Base-by-base conservation (phyloP, 805 yeast genomes). In the Pichia nakasei region DNA sequence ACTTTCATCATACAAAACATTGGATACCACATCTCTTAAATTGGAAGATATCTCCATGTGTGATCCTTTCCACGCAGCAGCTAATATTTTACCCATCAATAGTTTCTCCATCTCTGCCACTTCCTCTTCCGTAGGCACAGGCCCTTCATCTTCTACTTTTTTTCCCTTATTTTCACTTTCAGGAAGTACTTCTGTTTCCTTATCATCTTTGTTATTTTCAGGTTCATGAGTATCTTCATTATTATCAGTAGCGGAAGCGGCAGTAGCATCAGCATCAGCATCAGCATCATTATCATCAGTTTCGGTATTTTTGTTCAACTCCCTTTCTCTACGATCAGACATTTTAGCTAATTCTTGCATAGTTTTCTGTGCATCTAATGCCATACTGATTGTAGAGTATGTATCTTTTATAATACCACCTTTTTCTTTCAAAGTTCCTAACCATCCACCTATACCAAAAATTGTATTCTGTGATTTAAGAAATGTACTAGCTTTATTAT, bases 21-120 rank as follows among this genome's bases (percentile, higher is more conserved):
- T 72, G 51, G 85, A 93, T 60, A 93, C 85, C 9, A 88, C 88
- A 27, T 82, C 89, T 39, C 93, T 76, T 42, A 85, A 59, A n/a
- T 85, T 80, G 24, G 82, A 72, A 47, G 82, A 81, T 43, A 89
- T 80, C 66, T 93, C 99, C 63, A 79, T 82, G 53, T 84, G 80
- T 19, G 96, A 86, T 34, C 95, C 85, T 20, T 85, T 85, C 99
- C 99, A 93, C 18, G 95, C 94, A 1, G 96, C 88, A 8, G 93
- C 91, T 41, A 93, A 71, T 20, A 93, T 76, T 61, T 91, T 93
- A 21, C 98, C 97, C 43, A 87, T 80, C 49, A 91, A 74, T 45
- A 76, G 67, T 41, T 87, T 75, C 57, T 91, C 96, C 65, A 84
- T 76, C 58, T 87, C 93, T 1, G 80, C 87, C 22, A 65, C 55